Percentiles rank a stretch among this genome's conserved stretches.
phyloP scores from a whole-genome alignment of 306 rosid genomes.

The Dalbergia oliveri region DNA sequence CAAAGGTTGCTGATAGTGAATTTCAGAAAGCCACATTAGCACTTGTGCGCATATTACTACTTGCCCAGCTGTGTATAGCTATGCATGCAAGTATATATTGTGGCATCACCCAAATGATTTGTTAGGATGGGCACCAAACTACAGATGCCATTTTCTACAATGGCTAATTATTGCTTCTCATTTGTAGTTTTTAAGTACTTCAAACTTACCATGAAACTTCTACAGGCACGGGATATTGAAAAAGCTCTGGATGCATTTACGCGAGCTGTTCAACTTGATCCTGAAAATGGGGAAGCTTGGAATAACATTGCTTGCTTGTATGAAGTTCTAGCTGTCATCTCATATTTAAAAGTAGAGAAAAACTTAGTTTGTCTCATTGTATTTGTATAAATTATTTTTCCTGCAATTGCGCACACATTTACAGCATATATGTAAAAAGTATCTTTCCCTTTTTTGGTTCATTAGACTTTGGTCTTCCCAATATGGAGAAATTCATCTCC shows the following conservation, averaged over 20 bases:
- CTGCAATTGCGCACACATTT: slow-evolving; percentile 2
- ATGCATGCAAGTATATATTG: slow-evolving; percentile 17
- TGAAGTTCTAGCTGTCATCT: slow-evolving; percentile 50
- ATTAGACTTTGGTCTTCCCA: slow-evolving; percentile 13
- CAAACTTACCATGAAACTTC: slow-evolving; percentile 42
- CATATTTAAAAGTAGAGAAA: slow-evolving; percentile 1
- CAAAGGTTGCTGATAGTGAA: slow-evolving; percentile 30
- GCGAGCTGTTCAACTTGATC: slow-evolving; percentile 96
- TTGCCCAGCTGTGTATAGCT: slow-evolving; percentile 16
- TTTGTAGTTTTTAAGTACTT: slow-evolving; percentile 23
- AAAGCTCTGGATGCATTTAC: slow-evolving; percentile 97
- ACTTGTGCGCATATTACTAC: slow-evolving; percentile 20
- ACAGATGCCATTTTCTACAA: slow-evolving; percentile 21
- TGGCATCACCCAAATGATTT: slow-evolving; percentile 36
- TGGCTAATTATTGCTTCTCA: slow-evolving; percentile 19
- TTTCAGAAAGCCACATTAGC: slow-evolving; percentile 28
- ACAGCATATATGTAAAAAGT: slow-evolving; percentile 5
- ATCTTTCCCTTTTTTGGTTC: not conserved
- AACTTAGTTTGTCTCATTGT: not conserved
- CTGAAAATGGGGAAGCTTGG: slow-evolving; percentile 99
- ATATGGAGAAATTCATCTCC: slow-evolving; percentile 20
- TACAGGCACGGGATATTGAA: slow-evolving; percentile 88
- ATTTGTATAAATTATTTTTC: not conserved
- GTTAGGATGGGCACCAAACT: slow-evolving; percentile 18
- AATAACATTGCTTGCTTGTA: slow-evolving; percentile 98